Conservation (phyloP, 345 rosid species). For the Linum usitatissimum region DNA sequence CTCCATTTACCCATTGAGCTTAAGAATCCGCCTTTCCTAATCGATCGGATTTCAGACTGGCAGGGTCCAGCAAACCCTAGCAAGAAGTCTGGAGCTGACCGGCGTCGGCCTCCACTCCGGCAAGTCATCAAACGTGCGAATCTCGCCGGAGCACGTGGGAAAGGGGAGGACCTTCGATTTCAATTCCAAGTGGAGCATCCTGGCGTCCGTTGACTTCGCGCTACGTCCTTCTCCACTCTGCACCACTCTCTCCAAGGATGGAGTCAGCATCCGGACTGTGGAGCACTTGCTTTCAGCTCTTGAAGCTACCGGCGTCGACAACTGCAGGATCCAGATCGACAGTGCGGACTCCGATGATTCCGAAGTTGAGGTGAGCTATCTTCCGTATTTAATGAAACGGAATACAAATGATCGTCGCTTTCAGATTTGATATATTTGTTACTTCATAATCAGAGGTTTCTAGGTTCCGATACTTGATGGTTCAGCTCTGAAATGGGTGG, state of each 20-base stretch:
- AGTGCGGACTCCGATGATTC: conserved; percentile 22
- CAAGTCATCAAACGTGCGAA: conserved; percentile 41
- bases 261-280: conserved; percentile 46
- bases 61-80: conserved; percentile 61
- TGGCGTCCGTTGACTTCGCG: conserved; percentile 52
- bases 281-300: conserved; percentile 89
- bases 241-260: conserved; percentile 55
- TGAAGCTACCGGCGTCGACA: conserved; percentile 66
- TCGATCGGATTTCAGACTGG: conserved; percentile 37
- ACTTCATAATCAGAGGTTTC: conserved; percentile 9
- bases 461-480: conserved; percentile 88
- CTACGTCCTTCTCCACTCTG: conserved; percentile 49
- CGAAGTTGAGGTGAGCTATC: conserved; percentile 15
- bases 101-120: conserved; percentile 69
- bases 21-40: not conserved
- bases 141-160: conserved; percentile 58
- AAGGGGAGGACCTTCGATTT: conserved; percentile 57
- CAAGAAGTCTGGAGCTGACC: conserved; percentile 36
- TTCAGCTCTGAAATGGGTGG: conserved; percentile 69
- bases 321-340: conserved; percentile 55
- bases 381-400: conserved; percentile 37
- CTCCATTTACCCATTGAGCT: not conserved
- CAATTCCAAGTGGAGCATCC: conserved; percentile 32
- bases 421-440: not conserved
- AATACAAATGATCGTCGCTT: conserved; percentile 1